Base-by-base conservation (phyloP, 1,284 basidiomycete genomes). In the Ceratobasidium sp. region DNA sequence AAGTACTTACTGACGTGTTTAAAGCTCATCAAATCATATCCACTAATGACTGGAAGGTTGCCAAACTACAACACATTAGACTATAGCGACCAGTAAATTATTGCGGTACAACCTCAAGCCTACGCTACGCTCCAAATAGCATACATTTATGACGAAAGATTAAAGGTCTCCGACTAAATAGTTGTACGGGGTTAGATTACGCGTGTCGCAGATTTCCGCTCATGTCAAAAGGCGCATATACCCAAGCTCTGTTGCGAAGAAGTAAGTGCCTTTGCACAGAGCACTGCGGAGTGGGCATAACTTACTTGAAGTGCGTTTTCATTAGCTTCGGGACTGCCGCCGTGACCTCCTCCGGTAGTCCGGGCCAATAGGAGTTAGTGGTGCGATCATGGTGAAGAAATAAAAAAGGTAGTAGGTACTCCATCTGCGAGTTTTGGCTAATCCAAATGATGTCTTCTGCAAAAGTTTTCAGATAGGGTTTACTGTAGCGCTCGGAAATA, bases 321-420 rank as follows among this genome's bases (percentile, higher is more conserved):
- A 73, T 28, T 13, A 73, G 45, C n/a, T 17, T 42, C 8, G 68
- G 68, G 28, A 73, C 3, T 6, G 31, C 56, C 7, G 42, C 28
- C 56, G 31, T 73, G 10, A 39, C 68, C 31, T 73, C 39, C 2
- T 39, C 37, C 13, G 68, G 68, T n/a, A 73, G 56, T 13, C 68
- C 68, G 13, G 68, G 68, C 68, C 68, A 73, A 28, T 28, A 39
- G 23, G n/a, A 54, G 39, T 73, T 73, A 15, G 68, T 49, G 23
- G n/a, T 49, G 31, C 56, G 68, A 13, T 73, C 68, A 26, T 73
- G 68, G 39, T 73, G 68, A 28, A 73, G 68, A 31, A 73, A 54
- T 2, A 73, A 26, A 42, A 73, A 73, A 15, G 68, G 68, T 7
- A 73, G 26, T 2, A 73, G 39, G 23, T 73, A 73, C 20, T 73